A percentile compares a stretch with the other conserved stretches of the same genome.
Conservation (phyloP, 2,329 filamentous ascomycete genomes). For the Alternaria gansuensis region DNA sequence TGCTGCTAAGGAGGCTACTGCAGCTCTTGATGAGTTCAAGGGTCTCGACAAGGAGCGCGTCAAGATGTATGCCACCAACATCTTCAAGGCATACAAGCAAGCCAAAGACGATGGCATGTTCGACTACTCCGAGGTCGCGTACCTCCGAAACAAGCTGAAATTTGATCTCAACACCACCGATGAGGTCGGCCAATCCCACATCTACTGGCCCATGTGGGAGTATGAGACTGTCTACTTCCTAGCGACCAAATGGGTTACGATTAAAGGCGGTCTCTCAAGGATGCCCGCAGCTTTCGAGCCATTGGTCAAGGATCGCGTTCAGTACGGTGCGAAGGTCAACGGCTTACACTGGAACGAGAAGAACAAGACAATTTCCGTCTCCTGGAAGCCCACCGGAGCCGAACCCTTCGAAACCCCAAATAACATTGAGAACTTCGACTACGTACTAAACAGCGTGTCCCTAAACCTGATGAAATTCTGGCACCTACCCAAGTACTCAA, state of each 20-base stretch:
- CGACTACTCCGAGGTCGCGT: slow-evolving; percentile 69
- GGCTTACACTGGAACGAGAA: slow-evolving; percentile 62
- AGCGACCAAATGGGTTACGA: slow-evolving; percentile 66
- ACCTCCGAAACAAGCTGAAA: slow-evolving; percentile 53
- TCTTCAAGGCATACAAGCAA: slow-evolving; percentile 61
- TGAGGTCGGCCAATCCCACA: slow-evolving; percentile 41
- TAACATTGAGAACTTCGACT: slow-evolving; percentile 64
- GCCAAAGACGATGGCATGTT: slow-evolving; percentile 63
- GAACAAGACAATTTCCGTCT: slow-evolving; percentile 62
- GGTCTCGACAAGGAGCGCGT: slow-evolving; percentile 18
- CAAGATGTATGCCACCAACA: slow-evolving; percentile 54
- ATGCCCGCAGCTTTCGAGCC: slow-evolving; percentile 69
- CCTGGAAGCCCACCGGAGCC: slow-evolving; percentile 47
- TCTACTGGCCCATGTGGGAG: slow-evolving; percentile 58
- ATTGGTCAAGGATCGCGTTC: slow-evolving; percentile 63
- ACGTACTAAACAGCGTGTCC: slow-evolving; percentile 68
- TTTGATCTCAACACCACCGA: slow-evolving; percentile 64
- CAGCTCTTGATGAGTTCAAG: slow-evolving; percentile 27
- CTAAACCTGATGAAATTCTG: slow-evolving; percentile 69
- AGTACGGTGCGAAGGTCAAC: slow-evolving; percentile 64
- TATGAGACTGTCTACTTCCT: slow-evolving; percentile 65
- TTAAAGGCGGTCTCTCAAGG: slow-evolving; percentile 65
- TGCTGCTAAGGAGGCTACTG: slow-evolving; percentile 24
- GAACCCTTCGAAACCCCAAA: slow-evolving; percentile 47
- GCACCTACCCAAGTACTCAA: slow-evolving; percentile 62